phyloP scores from a whole-genome alignment of 352 stramenopile genomes.

The Phytopythium boreale region DNA sequence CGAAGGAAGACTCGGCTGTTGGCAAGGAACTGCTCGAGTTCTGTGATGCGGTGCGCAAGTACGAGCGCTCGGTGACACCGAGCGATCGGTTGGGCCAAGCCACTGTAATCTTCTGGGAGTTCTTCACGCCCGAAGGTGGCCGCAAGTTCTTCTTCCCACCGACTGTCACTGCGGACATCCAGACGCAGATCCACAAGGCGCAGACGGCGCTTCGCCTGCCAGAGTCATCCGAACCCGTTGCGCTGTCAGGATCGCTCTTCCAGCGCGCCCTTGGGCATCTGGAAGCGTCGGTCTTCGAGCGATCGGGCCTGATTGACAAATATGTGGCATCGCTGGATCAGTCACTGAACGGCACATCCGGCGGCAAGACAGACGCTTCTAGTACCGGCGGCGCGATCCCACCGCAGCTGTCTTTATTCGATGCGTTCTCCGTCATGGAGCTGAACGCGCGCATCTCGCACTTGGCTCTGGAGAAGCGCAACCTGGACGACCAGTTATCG shows the following conservation, averaged over 20 bases:
- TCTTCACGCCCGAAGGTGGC: constrained; percentile 57
- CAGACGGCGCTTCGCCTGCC: constrained; percentile 35
- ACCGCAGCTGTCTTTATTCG: constrained; percentile 74
- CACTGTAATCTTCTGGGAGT: constrained; percentile 84
- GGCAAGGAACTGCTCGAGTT: constrained; percentile 78
- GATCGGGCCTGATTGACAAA: constrained; percentile 67
- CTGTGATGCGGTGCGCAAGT: constrained; percentile 82
- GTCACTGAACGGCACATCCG: constrained; percentile 9
- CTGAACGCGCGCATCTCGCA: constrained; percentile 78
- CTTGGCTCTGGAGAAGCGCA: constrained; percentile 42
- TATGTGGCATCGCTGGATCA: constrained; percentile 74
- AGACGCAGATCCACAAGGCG: constrained; percentile 62
- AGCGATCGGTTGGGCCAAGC: constrained; percentile 75
- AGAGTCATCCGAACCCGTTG: constrained; percentile 20
- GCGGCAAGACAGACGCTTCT: constrained; percentile 11
- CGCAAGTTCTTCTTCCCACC: constrained; percentile 61
- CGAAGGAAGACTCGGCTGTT: constrained; percentile 48
- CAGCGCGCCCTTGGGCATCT: constrained; percentile 65
- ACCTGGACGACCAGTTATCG: constrained; percentile 29
- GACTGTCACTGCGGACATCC: constrained; percentile 45
- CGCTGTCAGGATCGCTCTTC: constrained; percentile 58
- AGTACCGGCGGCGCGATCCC: constrained; percentile 34
- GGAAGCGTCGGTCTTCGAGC: constrained; percentile 69
- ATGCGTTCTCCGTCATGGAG: constrained; percentile 87
- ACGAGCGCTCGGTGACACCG: constrained; percentile 61